phyloP scores from a whole-genome alignment of 164 flowering plant genomes.

The Amborella trichopoda region DNA sequence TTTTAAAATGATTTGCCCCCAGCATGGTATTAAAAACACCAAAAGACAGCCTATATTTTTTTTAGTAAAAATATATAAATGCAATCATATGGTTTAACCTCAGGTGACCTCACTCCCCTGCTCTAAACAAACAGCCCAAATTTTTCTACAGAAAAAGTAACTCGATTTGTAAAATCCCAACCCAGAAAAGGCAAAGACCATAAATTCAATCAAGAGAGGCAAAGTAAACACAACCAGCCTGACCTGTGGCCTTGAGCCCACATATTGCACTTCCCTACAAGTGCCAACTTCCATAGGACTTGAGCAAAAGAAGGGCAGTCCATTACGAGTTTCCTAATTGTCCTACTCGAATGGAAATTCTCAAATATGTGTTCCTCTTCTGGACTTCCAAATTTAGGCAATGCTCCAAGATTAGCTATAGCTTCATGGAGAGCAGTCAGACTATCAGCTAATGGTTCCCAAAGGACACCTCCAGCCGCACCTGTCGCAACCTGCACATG shows the following conservation, averaged over 20 bases:
- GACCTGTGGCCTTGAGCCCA: slow-evolving; percentile 97
- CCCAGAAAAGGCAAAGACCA: background rate
- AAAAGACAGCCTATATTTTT: background rate
- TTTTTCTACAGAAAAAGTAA: background rate
- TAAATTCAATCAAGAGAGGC: background rate
- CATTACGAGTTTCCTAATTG: slow-evolving; percentile 65
- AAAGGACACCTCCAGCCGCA: slow-evolving; percentile 61
- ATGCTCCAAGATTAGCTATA: slow-evolving; percentile 55
- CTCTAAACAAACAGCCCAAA: too few relatives aligned
- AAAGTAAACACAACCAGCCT: too few relatives aligned
- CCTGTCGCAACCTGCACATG: slow-evolving; percentile 63
- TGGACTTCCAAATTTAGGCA: slow-evolving; percentile 43
- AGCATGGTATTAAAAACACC: too few relatives aligned
- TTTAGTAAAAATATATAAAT: background rate
- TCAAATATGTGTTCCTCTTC: slow-evolving; percentile 71
- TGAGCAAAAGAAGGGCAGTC: slow-evolving; percentile 73
- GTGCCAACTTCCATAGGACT: slow-evolving; percentile 58
- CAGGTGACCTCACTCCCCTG: too few relatives aligned
- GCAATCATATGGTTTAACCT: background rate
- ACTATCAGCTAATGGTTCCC: slow-evolving; percentile 44
- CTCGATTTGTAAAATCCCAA: background rate
- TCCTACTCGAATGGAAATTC: slow-evolving; percentile 89
- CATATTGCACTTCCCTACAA: slow-evolving; percentile 46
- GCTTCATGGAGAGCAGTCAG: slow-evolving; percentile 39
- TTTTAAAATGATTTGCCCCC: background rate